A percentile compares a stretch with the other conserved stretches of the same genome.
phyloP scores from a whole-genome alignment of 1,284 basidiomycete genomes.

The Athelia psychrophila region DNA sequence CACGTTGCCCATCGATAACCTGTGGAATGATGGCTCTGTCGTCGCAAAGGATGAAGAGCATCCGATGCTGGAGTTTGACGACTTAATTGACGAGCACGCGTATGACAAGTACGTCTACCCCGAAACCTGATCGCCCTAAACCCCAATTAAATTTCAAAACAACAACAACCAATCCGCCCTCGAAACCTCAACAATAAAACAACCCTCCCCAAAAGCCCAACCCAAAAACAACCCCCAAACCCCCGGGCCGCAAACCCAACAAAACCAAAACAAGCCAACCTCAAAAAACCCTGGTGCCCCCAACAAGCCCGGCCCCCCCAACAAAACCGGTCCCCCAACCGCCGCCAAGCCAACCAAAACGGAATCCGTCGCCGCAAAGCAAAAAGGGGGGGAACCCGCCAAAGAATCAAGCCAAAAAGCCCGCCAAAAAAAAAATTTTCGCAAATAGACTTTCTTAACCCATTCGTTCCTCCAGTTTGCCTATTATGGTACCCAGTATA shows the following conservation, averaged over 20 bases:
- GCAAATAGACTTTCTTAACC: constrained; percentile 3
- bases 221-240: constrained; percentile 10
- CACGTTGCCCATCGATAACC: constrained; percentile 27
- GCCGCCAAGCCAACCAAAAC: constrained; percentile 50
- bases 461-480: constrained; percentile 43
- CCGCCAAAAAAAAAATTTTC: constrained; percentile 1
- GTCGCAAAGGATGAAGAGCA: constrained; percentile 45
- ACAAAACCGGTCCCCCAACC: constrained; percentile 60
- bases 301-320: constrained; percentile 33
- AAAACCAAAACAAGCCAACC: background rate
- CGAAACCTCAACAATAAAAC: constrained; percentile 8
- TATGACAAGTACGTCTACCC: constrained; percentile 65
- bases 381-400: constrained; percentile 62
- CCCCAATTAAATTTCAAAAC: constrained; percentile 14
- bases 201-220: constrained; percentile 9
- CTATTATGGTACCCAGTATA: constrained; percentile 81
- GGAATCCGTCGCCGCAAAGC: constrained; percentile 44
- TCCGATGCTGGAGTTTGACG: constrained; percentile 61
- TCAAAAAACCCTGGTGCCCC: constrained; percentile 23
- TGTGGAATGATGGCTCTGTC: constrained; percentile 27
- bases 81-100: constrained; percentile 66
- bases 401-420: constrained; percentile 74
- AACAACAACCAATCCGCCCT: constrained; percentile 22
- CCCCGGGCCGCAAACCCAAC: constrained; percentile 11
- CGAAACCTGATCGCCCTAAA: constrained; percentile 16